These are phyloP conservation scores for Arthrobotrys entomopaga DNA, from an alignment of 2,329 filamentous ascomycete species.

Conservation along the genomic window DNA sequence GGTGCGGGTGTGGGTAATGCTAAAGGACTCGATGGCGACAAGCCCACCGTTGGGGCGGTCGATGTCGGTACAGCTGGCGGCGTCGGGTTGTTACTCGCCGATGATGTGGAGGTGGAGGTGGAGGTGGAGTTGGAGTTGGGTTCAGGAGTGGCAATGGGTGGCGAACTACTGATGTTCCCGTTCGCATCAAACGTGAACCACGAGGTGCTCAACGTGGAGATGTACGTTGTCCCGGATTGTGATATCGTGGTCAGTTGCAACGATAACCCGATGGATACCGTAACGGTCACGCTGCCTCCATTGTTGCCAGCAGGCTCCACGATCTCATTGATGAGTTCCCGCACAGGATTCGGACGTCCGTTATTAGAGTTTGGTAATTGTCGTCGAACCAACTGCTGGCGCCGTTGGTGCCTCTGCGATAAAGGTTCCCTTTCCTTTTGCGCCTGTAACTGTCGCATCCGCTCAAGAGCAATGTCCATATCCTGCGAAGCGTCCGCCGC, in stretches of 20 bases:
- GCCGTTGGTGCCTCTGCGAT: slow-evolving; percentile 19
- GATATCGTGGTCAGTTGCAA: slow-evolving; percentile 40
- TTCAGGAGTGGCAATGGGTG: background rate
- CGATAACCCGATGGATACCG: slow-evolving; percentile 49
- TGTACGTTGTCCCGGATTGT: slow-evolving; percentile 37
- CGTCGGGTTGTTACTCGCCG: background rate
- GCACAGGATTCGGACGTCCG: slow-evolving; percentile 6
- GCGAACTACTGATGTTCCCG: slow-evolving; percentile 23
- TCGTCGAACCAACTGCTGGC: slow-evolving; percentile 28
- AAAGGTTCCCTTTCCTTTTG: slow-evolving; percentile 7
- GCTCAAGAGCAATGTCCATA: slow-evolving; percentile 33
- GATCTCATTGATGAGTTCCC: slow-evolving; percentile 18
- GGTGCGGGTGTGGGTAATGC: slow-evolving; percentile 18
- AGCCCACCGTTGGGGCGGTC: background rate
- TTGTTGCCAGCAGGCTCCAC: slow-evolving; percentile 16
- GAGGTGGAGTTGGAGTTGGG: background rate
- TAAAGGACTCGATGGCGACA: slow-evolving; percentile 1
- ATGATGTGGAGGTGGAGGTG: background rate
- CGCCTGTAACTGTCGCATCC: slow-evolving; percentile 34
- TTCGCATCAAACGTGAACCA: slow-evolving; percentile 49
- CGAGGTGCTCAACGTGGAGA: slow-evolving; percentile 35
- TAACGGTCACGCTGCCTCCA: slow-evolving; percentile 36
- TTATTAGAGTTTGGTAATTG: slow-evolving; percentile 13
- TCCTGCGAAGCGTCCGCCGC: slow-evolving; percentile 26
- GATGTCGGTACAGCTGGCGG: background rate